Base-by-base conservation (phyloP, 129 eudicot species). In the Flaveria ramosissima region DNA sequence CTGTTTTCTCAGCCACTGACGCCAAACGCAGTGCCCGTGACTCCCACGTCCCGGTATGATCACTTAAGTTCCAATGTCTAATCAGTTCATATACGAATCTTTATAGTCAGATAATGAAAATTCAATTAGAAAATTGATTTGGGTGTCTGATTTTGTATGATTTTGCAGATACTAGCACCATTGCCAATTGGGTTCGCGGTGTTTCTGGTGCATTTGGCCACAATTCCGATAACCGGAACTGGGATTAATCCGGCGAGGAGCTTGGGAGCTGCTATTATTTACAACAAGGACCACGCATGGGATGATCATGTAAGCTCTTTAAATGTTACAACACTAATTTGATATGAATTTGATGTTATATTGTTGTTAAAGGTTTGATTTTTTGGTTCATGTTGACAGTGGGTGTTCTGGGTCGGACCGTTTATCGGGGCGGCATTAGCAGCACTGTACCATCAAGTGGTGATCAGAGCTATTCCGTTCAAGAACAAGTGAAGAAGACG, bases 371-470 rank as follows among this genome's bases (percentile, higher is more conserved):
- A 9, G 7, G 3, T 59, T 59, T 20, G 41, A 36, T 36, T 32
- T 45, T 43, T n/a, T n/a, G 46, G 42, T 8, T 19, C 13, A 30
- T 45, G 50, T 45, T 45, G 41, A 30, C 91, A 90, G 96, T 90
- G 96, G 96, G 82, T 90, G 59, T 90, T 85, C 88, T 90, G 96
- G 96, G 96, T 90, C 4, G 96, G 96, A 69, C 96, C 96, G 62
- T 85, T 90, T 79, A 80, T 86, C 43, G 96, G 96, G 45, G 96
- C 96, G 51, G 91, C 89, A 70, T 81, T 90, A 2, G 96, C 96
- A 72, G 96, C 96, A 48, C 43, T 90, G 7, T 88, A 90, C 63
- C 96, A 90, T 74, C 70, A 43, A 68, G 96, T 90, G 7, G 91
- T 90, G 81, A 90, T 90, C 74, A 90, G 93, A 57, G 96, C 93